Evolutionary conservation across 2,329 filamentous ascomycete species (phyloP).

Genomic region (Fusarium miscanthi): DNA sequence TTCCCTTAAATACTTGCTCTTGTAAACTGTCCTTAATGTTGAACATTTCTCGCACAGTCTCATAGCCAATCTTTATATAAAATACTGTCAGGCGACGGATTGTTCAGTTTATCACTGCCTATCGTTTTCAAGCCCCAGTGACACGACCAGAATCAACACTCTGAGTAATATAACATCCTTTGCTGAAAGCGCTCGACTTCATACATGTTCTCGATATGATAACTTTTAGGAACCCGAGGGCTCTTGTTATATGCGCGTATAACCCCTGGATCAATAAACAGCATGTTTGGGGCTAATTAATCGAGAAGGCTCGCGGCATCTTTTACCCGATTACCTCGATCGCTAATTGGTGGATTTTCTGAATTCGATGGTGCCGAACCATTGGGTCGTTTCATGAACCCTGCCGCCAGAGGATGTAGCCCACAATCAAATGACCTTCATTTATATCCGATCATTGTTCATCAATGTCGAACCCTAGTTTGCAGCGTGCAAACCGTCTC

Average conservation of each 20-base stretch:
- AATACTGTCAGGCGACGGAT: too few relatives aligned
- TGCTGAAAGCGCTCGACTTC: fast-evolving
- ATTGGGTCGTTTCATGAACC: background rate
- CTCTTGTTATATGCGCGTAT: background rate
- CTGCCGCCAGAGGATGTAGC: fast-evolving
- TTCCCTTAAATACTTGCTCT: too few relatives aligned
- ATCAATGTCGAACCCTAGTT: too few relatives aligned
- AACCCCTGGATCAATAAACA: background rate
- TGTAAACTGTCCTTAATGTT: too few relatives aligned
- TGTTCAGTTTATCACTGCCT: too few relatives aligned
- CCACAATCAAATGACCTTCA: background rate
- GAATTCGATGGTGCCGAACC: too few relatives aligned
- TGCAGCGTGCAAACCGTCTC: too few relatives aligned
- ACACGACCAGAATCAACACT: fast-evolving
- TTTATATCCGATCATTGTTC: background rate
- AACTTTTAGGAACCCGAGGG: background rate
- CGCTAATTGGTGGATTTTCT: background rate
- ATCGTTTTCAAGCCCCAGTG: background rate
- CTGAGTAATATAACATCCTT: fast-evolving
- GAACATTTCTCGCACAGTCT: too few relatives aligned
- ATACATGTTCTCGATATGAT: fast-evolving
- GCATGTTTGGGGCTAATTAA: background rate
- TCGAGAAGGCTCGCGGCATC: background rate
- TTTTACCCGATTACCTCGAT: background rate
- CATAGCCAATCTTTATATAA: too few relatives aligned